A percentile compares a stretch with the other conserved stretches of the same genome.
Conservation (phyloP, 352 stramenopile genomes). For the Pythium vanterpoolii region DNA sequence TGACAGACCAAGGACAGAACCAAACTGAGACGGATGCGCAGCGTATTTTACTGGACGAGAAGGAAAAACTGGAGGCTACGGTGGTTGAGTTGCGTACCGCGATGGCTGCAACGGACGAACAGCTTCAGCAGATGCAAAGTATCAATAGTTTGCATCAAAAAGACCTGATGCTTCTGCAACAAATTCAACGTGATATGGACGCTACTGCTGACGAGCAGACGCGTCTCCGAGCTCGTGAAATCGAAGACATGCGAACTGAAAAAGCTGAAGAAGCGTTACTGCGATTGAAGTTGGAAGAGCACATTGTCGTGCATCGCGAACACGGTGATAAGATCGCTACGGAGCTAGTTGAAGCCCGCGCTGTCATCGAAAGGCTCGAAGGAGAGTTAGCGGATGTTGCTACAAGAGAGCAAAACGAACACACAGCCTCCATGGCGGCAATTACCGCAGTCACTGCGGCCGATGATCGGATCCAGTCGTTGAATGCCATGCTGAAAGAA, state of each 20-base stretch:
- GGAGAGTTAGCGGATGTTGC: slow-evolving; percentile 12
- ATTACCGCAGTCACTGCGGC: slow-evolving; percentile 19
- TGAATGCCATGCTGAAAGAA: slow-evolving; percentile 4
- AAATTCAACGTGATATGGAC: neutral
- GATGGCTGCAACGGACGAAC: slow-evolving; percentile 2
- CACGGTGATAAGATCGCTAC: neutral
- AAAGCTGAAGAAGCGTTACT: neutral
- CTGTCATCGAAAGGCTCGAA: slow-evolving; percentile 18
- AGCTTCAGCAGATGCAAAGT: neutral
- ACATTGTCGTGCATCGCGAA: slow-evolving; percentile 25
- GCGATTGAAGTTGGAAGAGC: slow-evolving; percentile 27
- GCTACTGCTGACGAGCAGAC: too few relatives aligned
- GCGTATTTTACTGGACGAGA: neutral
- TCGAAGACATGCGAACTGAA: neutral
- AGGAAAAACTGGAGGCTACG: slow-evolving; percentile 30
- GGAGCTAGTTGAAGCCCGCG: slow-evolving; percentile 4
- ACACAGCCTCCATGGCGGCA: slow-evolving; percentile 9
- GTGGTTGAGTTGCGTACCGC: neutral
- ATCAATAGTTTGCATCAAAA: neutral
- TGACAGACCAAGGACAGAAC: neutral
- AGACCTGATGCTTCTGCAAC: neutral
- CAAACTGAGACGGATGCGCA: neutral
- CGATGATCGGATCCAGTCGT: slow-evolving; percentile 19
- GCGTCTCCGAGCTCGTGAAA: too few relatives aligned
- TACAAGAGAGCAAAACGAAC: slow-evolving; percentile 24